Evolutionary conservation across 352 stramenopile species (phyloP), one percentile per base, ranked within the genome.

Genomic region (Globisporangium sylvaticum): DNA sequence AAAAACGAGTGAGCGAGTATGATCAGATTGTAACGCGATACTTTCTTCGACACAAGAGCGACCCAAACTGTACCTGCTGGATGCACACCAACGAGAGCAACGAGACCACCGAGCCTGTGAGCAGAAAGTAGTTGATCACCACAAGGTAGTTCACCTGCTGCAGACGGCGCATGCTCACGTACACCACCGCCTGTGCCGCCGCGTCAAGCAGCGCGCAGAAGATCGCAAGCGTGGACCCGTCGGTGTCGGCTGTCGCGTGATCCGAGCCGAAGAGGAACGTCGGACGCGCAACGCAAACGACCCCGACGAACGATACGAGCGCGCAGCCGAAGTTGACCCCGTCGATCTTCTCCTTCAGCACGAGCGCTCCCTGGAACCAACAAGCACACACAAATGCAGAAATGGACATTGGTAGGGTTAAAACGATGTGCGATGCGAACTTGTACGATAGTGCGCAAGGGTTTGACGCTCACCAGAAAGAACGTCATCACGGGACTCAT

Each of bases 401-500:
- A n/a, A n/a, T n/a, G n/a, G n/a, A n/a, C n/a, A n/a, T n/a, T n/a
- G n/a, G n/a, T n/a, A n/a, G n/a, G n/a, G n/a, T n/a, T n/a, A n/a
- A n/a, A n/a, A n/a, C n/a, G n/a, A n/a, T n/a, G n/a, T n/a, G n/a
- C n/a, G n/a, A n/a, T n/a, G n/a, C n/a, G n/a, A n/a, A n/a, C n/a
- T n/a, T n/a, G n/a, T n/a, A n/a, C n/a, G n/a, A n/a, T n/a, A n/a
- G n/a, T n/a, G n/a, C 14, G 37, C 15, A 5, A 48, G 39, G 10
- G 39, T n/a, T n/a, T n/a, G 39, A 48, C 39, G 1, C 61, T 57
- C 48, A 89, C 83, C 72, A 91, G 66, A 32, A 80, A 75, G 61
- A 86, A 90, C 1, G 72, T 87, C 42, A 89, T 72, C 32, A 93
- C 63, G 9, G 85, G 85, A 37, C 80, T 91, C 37, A 75, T 80